Evolutionary conservation across 2,329 filamentous ascomycete species (phyloP).

Genomic region (Colletotrichum somersetense): DNA sequence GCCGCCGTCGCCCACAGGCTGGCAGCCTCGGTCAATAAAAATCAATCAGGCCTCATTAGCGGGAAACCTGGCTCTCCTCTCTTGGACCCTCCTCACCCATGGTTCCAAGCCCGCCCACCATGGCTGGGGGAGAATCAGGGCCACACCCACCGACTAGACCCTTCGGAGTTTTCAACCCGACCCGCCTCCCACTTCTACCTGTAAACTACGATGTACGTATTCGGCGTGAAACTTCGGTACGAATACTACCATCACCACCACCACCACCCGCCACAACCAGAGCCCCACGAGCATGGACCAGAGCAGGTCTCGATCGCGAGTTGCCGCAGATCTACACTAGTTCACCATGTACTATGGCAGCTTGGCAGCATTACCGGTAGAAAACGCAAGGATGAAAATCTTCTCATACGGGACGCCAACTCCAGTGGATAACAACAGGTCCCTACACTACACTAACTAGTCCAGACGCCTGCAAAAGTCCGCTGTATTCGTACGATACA

Average conservation of each 20-base stretch:
- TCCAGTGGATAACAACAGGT: slow-evolving; percentile 28
- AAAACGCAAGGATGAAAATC: slow-evolving; percentile 41
- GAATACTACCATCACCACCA: not conserved
- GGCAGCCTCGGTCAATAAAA: slow-evolving; percentile 35
- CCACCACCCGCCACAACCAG: slow-evolving; percentile 28
- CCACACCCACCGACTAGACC: slow-evolving; percentile 38
- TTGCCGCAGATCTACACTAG: slow-evolving; percentile 36
- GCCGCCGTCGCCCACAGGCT: slow-evolving; percentile 1
- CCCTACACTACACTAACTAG: not conserved
- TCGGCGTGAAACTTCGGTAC: no score
- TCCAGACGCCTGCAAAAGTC: slow-evolving; percentile 24
- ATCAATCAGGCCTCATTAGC: slow-evolving; percentile 19
- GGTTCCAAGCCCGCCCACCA: slow-evolving; percentile 35
- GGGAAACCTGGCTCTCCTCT: slow-evolving; percentile 35
- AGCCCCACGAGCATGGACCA: slow-evolving; percentile 35
- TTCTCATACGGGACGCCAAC: slow-evolving; percentile 35
- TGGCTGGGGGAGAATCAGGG: slow-evolving; percentile 35
- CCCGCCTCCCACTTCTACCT: slow-evolving; percentile 9
- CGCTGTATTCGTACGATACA: not conserved
- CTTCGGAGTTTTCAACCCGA: slow-evolving; percentile 41
- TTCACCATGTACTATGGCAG: not conserved
- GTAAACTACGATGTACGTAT: no score
- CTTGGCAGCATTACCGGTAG: slow-evolving; percentile 17
- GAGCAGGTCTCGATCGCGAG: slow-evolving; percentile 39
- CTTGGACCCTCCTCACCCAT: slow-evolving; percentile 9